Base-by-base conservation (phyloP, 202 grass and related monocot species). In the Dendrocalamus latiflorus region DNA sequence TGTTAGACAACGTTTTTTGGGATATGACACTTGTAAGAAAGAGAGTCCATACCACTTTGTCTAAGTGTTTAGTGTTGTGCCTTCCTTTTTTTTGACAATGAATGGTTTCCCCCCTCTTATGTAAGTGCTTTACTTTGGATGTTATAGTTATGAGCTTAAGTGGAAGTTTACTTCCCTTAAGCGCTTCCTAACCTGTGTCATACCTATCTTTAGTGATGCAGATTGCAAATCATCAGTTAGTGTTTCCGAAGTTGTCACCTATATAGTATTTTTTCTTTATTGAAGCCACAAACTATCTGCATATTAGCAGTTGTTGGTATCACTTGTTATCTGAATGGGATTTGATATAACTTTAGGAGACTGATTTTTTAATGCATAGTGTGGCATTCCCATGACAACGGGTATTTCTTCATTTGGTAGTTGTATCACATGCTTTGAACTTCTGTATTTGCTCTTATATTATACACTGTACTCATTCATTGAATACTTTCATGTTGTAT, bases 371-470 rank as follows among this genome's bases (percentile, higher is more conserved):
- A 61, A 10, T 11, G 0, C 22, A 12, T 25, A 16, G 6, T 75
- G 16, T 80, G 47, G 25, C 15, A 44, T 70, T 30, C 6, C 6
- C 1, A 33, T 9, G 14, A 45, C 21, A 68, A 10, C 45, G 14
- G 44, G 4, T 66, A 9, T 75, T 11, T 16, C 20, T 72, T 72
- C 6, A 37, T 15, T 77, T 78, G 37, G 13, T 48, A 21, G 39
- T 83, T 39, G 20, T 48, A 58, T 36, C 15, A 6, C 10, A 77
- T 55, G 18, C 41, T 75, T 86, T 72, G 30, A 80, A 75, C 49
- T 68, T 54, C 47, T 77, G 6, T 54, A 49, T 8, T 42, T 86
- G 58, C 28, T 33, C 15, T 59, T 55, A 21, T 58, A 8, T 64
- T 77, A 47, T 58, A 34, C 38, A 28, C 11, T 75, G 41, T 65